Evolutionary conservation across 2,329 filamentous ascomycete genomes (phyloP), one percentile per base, ranked within the genome.

Genomic region (Aspergillus pseudoterreus): DNA sequence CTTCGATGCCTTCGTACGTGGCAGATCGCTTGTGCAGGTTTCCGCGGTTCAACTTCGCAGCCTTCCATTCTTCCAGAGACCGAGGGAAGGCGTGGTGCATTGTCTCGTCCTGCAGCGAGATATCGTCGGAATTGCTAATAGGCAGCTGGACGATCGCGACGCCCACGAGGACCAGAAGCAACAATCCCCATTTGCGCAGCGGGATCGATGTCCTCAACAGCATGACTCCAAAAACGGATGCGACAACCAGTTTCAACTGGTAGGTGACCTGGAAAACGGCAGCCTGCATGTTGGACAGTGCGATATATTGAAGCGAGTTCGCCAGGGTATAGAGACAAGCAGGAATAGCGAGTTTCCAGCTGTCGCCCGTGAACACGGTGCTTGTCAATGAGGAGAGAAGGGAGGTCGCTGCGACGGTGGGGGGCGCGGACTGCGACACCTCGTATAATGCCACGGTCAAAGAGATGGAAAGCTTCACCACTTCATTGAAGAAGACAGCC

Each of bases 221-320:
- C 4, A 84, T 71, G 36, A 95, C 86, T 57, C 88, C 94, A 71
- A 96, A 95, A 27, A 96, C 71, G 2, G 94, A 92, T 0, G 90
- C 94, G 1, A 89, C 90, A 56, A 96, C 81, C 57, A 97, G 94
- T 82, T 96, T 96, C 52, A 97, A 78, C 72, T 99, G 92, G 68
- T 94, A 95, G 22, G 94, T 83, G 53, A 96, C 86, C 71, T 96
- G 92, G 67, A 96, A 97, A 49, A 92, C 91, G 4, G 94, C 90
- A 0, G 92, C 88, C 63, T 95, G 90, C 62, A 97, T 72, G 60
- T 97, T 96, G 55, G 89, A 90, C 10, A 96, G 84, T 1, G 90
- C 92, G 47, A 95, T 82, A 65, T 96, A 99, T 69, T 96, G 90
- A 49, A 97, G 75, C n/a, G 88, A 88, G 66, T 96, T 97, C 64